Evolutionary conservation across 495 filamentous ascomycete species (phyloP), one percentile per base, ranked within the genome.

Genomic region (Xylaria castorea): DNA sequence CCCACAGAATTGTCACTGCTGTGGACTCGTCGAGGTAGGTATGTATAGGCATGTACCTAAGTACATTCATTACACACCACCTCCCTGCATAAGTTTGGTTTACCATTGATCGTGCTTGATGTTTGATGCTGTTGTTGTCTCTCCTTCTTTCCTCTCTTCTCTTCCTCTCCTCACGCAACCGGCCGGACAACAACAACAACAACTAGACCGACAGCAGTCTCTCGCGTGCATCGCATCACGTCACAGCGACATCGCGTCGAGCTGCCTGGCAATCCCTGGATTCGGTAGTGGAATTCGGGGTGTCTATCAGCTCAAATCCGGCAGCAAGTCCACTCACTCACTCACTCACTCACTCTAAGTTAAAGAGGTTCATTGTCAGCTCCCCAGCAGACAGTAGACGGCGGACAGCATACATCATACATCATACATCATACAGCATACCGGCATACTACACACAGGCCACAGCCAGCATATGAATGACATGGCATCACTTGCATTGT

Each of bases 401-500:
- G 25, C 27, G 18, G 12, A 57, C 25, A 18, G 22, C 6, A 42
- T 27, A 55, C 9, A 27, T 27, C 51, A 27, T 2, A 44, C 11
- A 5, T n/a, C n/a, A n/a, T n/a, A 48, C 16, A n/a, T 27, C 22
- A 27, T 2, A 51, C 20, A 11, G 9, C 51, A 5, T 30, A 27
- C 27, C 22, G 20, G 53, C 8, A 55, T 14, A 30, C 51, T 25
- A 12, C 53, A 57, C 53, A 25, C 14, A 18, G 22, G 25, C 14
- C 53, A 57, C 27, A 57, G 14, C 27, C 27, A 32, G 53, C 53
- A 62, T 32, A 32, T 5, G 32, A 30, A 32, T 60, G 68, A 32
- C 44, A 51, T 30, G 68, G 68, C 42, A 70, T 63, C 22, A 20
- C 20, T 63, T 70, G 9, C 30, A 6, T 38, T 25, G 32, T 46